These are phyloP conservation scores for Ziziphus jujuba DNA, from an alignment of 306 rosid genomes.

Conservation along the genomic window DNA sequence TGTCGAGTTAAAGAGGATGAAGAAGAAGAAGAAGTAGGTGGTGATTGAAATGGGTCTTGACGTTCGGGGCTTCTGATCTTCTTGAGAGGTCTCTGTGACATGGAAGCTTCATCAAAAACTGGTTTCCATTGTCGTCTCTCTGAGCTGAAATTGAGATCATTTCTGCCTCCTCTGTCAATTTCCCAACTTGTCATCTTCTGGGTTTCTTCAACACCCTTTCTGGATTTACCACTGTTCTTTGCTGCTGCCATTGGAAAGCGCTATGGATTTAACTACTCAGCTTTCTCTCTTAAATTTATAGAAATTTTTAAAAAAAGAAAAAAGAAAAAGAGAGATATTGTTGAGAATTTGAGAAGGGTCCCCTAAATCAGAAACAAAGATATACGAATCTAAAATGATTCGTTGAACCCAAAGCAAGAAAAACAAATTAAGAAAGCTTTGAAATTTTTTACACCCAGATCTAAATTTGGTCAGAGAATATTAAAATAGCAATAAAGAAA, in stretches of 20 bases:
- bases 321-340: constrained; percentile 2
- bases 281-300: constrained; percentile 44
- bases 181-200: constrained; percentile 25
- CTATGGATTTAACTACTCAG: constrained; percentile 7
- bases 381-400: constrained; percentile 6
- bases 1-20: constrained; percentile 23
- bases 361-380: constrained; percentile 1
- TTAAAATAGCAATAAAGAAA: not conserved
- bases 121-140: constrained; percentile 54
- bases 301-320: not conserved
- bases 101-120: constrained; percentile 52
- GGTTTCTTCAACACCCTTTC: constrained; percentile 34
- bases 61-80: constrained; percentile 67
- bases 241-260: constrained; percentile 49
- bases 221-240: constrained; percentile 50
- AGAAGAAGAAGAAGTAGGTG: constrained; percentile 11
- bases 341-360: constrained; percentile 27
- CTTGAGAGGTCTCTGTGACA: constrained; percentile 66
- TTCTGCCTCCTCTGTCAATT: constrained; percentile 31
- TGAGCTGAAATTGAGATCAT: constrained; percentile 29
- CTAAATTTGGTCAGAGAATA: constrained; percentile 15
- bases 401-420: no score
- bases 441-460: constrained; percentile 27
- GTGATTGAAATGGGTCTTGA: constrained; percentile 33
- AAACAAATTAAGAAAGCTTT: not conserved